phyloP scores from a whole-genome alignment of 192 early-diverging fungal genomes.

The Umbelopsis isabellina region DNA sequence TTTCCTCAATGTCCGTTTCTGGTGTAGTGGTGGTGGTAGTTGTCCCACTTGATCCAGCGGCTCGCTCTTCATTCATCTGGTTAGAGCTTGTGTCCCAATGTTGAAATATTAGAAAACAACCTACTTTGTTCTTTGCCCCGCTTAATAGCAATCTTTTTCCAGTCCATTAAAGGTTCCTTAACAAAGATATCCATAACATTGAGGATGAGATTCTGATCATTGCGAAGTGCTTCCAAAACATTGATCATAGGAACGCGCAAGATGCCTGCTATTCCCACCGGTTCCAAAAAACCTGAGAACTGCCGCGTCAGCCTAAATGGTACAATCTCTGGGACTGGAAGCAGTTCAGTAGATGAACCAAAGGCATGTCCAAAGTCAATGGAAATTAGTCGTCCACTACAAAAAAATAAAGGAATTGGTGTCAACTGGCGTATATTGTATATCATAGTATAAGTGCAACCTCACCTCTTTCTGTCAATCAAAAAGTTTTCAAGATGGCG shows the following conservation, averaged over 20 bases:
- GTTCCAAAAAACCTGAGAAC: slow-evolving; percentile 63
- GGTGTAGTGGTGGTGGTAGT: neutral
- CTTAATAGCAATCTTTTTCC: slow-evolving; percentile 69
- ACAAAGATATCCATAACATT: slow-evolving; percentile 82
- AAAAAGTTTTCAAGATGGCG: slow-evolving; percentile 81
- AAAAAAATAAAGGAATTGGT: neutral
- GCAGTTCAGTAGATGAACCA: slow-evolving; percentile 76
- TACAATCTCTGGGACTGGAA: slow-evolving; percentile 76
- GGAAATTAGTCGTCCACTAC: slow-evolving; percentile 64
- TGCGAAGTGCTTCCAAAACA: slow-evolving; percentile 62
- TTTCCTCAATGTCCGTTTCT: neutral
- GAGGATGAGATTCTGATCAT: slow-evolving; percentile 62
- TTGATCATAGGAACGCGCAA: slow-evolving; percentile 72
- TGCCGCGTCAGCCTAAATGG: slow-evolving; percentile 79
- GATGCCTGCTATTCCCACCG: slow-evolving; percentile 66
- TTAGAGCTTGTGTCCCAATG: neutral
- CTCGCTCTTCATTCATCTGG: neutral
- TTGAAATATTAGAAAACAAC: neutral
- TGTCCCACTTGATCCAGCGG: too few relatives aligned
- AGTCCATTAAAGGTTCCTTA: slow-evolving; percentile 83
- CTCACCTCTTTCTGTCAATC: slow-evolving; percentile 60
- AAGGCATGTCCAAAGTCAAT: slow-evolving; percentile 90
- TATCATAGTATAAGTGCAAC: neutral
- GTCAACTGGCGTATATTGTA: neutral
- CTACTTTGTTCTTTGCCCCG: slow-evolving; percentile 64